Percentiles rank a stretch among this genome's conserved stretches.
These are phyloP conservation scores for Termitomyces sp. DNA, from an alignment of 768 basidiomycete genomes.

Conservation along the genomic window DNA sequence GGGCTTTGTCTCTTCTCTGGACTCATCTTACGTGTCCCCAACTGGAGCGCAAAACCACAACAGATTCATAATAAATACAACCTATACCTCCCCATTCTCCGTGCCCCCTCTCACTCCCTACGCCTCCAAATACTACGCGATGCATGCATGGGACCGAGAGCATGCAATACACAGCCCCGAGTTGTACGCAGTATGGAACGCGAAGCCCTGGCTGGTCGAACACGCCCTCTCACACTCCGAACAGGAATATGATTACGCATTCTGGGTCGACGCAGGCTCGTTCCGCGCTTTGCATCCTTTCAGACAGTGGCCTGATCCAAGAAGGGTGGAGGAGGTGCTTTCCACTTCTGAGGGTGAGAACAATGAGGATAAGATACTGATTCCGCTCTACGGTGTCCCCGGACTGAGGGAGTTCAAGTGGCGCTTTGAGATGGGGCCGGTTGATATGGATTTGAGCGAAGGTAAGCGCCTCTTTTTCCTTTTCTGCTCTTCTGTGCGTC, in stretches of 20 bases:
- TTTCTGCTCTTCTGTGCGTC: accelerated
- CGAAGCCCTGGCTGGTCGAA: slow-evolving; percentile 45
- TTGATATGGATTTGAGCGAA: slow-evolving; percentile 47
- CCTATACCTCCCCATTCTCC: slow-evolving; percentile 39
- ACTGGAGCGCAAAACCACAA: not conserved
- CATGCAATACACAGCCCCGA: slow-evolving; percentile 35
- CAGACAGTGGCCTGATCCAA: slow-evolving; percentile 40
- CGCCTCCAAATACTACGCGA: slow-evolving; percentile 28
- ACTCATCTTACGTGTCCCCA: not conserved
- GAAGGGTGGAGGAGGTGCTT: slow-evolving; percentile 33
- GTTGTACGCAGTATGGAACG: slow-evolving; percentile 52
- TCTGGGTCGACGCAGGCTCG: slow-evolving; percentile 56
- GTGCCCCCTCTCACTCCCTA: slow-evolving; percentile 38
- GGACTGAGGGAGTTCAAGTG: slow-evolving; percentile 25
- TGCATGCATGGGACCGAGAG: slow-evolving; percentile 44
- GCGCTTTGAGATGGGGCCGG: slow-evolving; percentile 41
- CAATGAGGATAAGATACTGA: slow-evolving; percentile 42
- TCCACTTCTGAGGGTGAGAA: slow-evolving; percentile 1
- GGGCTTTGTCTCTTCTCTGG: slow-evolving; percentile 19
- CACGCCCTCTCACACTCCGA: slow-evolving; percentile 26
- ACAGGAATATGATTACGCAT: slow-evolving; percentile 44
- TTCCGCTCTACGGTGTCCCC: slow-evolving; percentile 38
- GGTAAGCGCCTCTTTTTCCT: slow-evolving; percentile 23
- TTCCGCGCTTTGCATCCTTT: slow-evolving; percentile 41
- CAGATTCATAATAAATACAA: slow-evolving; percentile 10